Conservation (phyloP, 805 yeast genomes). For the Spathaspora hagerdaliae region DNA sequence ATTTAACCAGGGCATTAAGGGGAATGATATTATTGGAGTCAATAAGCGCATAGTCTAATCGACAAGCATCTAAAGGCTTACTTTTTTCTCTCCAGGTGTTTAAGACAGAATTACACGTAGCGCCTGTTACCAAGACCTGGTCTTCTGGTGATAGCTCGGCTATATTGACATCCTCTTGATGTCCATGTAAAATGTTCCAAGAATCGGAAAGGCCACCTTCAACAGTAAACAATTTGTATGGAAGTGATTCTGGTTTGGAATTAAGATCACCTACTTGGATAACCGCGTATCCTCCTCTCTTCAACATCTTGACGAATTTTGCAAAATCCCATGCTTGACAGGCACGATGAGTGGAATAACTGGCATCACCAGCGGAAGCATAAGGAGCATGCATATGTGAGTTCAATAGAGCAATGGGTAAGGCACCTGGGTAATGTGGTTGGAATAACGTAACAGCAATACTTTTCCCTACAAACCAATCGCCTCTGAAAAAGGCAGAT, state of each 20-base stretch:
- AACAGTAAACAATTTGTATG: slow-evolving; percentile 65
- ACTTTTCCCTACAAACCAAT: slow-evolving; percentile 95
- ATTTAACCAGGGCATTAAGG: slow-evolving; percentile 62
- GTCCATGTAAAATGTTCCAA: slow-evolving; percentile 62
- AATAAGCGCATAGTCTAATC: slow-evolving; percentile 85
- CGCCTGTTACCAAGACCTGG: slow-evolving; percentile 73
- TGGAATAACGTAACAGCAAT: slow-evolving; percentile 66
- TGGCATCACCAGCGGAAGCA: slow-evolving; percentile 69
- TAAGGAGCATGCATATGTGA: slow-evolving; percentile 99
- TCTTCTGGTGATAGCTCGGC: slow-evolving; percentile 28
- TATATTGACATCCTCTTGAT: slow-evolving; percentile 12
- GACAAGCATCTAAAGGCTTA: slow-evolving; percentile 65
- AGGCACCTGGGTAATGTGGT: slow-evolving; percentile 43
- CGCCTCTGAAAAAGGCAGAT: slow-evolving; percentile 89
- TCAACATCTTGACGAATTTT: slow-evolving; percentile 55
- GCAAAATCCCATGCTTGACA: slow-evolving; percentile 97
- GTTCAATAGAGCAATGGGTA: slow-evolving; percentile 74
- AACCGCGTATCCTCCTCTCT: slow-evolving; percentile 75
- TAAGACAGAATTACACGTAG: slow-evolving; percentile 82
- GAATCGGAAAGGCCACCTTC: slow-evolving; percentile 73
- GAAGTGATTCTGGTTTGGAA: slow-evolving; percentile 81
- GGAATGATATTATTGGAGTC: slow-evolving; percentile 55
- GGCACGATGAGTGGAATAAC: slow-evolving; percentile 84
- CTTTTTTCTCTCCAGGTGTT: slow-evolving; percentile 79
- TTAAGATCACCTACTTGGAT: slow-evolving; percentile 92